Percentiles rank a stretch among this genome's conserved stretches.
Conservation (phyloP, 1,139 yeast genomes). For the Candida sp. region DNA sequence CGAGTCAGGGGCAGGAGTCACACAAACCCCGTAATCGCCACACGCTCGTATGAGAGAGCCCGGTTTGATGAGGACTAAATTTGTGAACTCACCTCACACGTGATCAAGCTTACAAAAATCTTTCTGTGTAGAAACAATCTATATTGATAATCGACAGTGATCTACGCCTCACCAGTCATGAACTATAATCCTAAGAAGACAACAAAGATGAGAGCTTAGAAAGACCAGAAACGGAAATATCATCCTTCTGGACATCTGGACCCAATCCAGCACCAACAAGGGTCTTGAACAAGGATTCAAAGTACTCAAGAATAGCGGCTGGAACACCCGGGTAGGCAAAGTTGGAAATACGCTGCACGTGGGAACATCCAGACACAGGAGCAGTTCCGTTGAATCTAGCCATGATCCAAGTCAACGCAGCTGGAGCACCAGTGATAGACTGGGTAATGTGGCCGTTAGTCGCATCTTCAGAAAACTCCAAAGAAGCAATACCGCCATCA, state of each 20-base stretch:
- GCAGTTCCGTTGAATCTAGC: conserved; percentile 20
- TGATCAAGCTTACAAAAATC: too few relatives aligned
- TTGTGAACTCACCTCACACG: too few relatives aligned
- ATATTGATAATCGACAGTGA: too few relatives aligned
- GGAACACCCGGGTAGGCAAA: conserved; percentile 22
- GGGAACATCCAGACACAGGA: conserved; percentile 31
- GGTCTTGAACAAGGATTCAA: conserved; percentile 2
- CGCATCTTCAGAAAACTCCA: conserved; percentile 27
- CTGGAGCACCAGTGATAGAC: conserved; percentile 27
- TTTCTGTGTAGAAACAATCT: too few relatives aligned
- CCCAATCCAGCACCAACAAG: conserved; percentile 6
- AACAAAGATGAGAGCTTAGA: too few relatives aligned
- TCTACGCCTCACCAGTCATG: too few relatives aligned
- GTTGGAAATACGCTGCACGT: conserved; percentile 25
- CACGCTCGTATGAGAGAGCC: too few relatives aligned
- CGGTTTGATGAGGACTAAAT: too few relatives aligned
- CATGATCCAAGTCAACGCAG: conserved; percentile 30
- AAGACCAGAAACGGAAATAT: too few relatives aligned
- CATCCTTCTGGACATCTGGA: not conserved
- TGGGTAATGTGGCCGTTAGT: conserved; percentile 30
- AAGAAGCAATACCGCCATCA: conserved; percentile 27
- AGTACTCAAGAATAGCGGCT: conserved; percentile 6
- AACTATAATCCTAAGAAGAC: too few relatives aligned
- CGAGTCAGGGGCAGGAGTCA: too few relatives aligned
- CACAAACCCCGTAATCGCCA: too few relatives aligned